Base-by-base conservation (phyloP, 225 moss, liverwort and hornwort species). In the Bryoerythrophyllum caledonicum region DNA sequence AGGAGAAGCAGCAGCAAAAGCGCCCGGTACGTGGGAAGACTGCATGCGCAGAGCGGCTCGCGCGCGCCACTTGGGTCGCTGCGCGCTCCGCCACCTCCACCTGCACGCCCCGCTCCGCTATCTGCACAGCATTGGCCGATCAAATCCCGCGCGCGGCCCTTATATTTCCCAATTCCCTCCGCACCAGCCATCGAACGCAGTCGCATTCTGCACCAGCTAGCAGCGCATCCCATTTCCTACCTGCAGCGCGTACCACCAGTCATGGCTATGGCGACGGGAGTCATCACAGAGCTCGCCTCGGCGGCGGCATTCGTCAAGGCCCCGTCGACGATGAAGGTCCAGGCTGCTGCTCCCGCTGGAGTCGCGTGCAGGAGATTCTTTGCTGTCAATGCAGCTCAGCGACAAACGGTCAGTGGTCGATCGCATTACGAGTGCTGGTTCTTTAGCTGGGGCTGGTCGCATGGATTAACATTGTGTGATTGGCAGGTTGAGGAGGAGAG, bases 261-360 rank as follows among this genome's bases (percentile, higher is more conserved):
- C 48, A 67, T 78, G 81, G 78, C 84, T 2, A 56, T 74, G 81
- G 70, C 78, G 48, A 75, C 77, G 3, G 65, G 84, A 60, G 73
- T 72, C 1, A 64, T 72, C 1, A 69, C 69, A 16, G 69, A 72
- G 75, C 67, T 80, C 0, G 76, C 80, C 32, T 34, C 61, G 17
- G 34, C 84, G 2, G 67, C 78, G 54, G 67, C 78, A 46, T 49
- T 81, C 40, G 41, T 60, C 49, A 38, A 40, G 49, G 49, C 38
- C n/a, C 56, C 74, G 15, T 53, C 67, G 15, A 53, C 67, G 1
- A 0, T 78, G 71, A 81, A 75, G 71, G n/a, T 58, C 56, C 71
- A 71, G 25, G 44, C 78, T 0, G 44, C 78, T 0, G 43, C 76
- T 0, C 54, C 79, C 2, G 10, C 54, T 2, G 64, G 41, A 0